These are phyloP conservation scores for Actinidia arguta DNA, from an alignment of 179 eudicot genomes.

Conservation along the genomic window DNA sequence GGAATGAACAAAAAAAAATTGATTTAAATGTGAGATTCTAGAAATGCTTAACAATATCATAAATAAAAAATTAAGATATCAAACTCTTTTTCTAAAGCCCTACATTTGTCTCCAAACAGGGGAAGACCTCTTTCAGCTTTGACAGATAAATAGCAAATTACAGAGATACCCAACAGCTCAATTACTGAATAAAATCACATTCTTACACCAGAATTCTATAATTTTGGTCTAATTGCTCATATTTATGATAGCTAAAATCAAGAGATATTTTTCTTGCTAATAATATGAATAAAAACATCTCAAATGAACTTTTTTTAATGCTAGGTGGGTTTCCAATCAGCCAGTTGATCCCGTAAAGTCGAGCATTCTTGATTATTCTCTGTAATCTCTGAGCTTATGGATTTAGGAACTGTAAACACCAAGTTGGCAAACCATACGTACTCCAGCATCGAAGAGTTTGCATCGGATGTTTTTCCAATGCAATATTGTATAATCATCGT, in stretches of 20 bases:
- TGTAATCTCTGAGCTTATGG: slow-evolving; percentile 79
- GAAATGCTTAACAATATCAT: background rate
- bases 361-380: slow-evolving; percentile 71
- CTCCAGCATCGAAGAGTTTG: slow-evolving; percentile 58
- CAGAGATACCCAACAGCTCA: background rate
- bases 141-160: background rate
- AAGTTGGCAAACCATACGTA: slow-evolving; percentile 54
- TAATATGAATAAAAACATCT: background rate
- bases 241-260: too few species aligned
- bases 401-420: slow-evolving; percentile 76
- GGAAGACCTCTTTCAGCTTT: background rate
- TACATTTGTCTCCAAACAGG: background rate
- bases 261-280: background rate
- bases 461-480: slow-evolving; percentile 87
- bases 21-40: background rate
- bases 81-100: background rate
- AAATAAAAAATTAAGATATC: background rate
- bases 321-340: slow-evolving; percentile 43
- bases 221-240: too few species aligned
- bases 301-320: background rate
- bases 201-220: background rate
- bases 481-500: slow-evolving; percentile 77
- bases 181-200: background rate
- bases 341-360: slow-evolving; percentile 76
- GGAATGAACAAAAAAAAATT: background rate